phyloP scores from a whole-genome alignment of 768 basidiomycete species.

The Pleurotus pulmonarius region DNA sequence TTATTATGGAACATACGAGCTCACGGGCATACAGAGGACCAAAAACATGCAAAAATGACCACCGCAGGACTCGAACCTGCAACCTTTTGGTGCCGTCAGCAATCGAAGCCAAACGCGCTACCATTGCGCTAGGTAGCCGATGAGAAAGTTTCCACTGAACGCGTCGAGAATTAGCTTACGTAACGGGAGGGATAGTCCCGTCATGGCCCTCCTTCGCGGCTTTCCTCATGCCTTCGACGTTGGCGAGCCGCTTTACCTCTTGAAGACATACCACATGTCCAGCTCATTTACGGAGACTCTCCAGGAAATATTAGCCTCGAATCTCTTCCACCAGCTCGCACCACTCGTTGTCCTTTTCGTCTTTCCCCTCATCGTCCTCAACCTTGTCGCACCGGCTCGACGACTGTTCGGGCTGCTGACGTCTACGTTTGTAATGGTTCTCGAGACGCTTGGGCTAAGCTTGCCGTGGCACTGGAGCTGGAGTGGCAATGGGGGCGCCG shows the following conservation, averaged over 20 bases:
- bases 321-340: conserved; percentile 50
- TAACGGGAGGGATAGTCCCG: too few relatives aligned
- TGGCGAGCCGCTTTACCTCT: not conserved
- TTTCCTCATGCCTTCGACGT: conserved; percentile 9
- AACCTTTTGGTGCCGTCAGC: conserved; percentile 55
- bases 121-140: conserved; percentile 87
- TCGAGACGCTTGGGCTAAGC: conserved; percentile 50
- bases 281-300: conserved; percentile 29
- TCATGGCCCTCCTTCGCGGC: not conserved
- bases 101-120: conserved; percentile 90
- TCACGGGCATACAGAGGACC: not conserved
- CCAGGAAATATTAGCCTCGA: conserved; percentile 31
- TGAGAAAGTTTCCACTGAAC: not conserved
- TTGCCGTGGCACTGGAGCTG: conserved; percentile 66
- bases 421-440: conserved; percentile 42
- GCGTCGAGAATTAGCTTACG: too few relatives aligned
- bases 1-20: not conserved
- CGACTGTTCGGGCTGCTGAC: conserved; percentile 17
- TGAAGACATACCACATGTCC: conserved; percentile 35
- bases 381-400: conserved; percentile 24
- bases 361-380: conserved; percentile 48
- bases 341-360: conserved; percentile 54
- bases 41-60: conserved; percentile 43
- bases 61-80: conserved; percentile 97
- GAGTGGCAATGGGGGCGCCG: conserved; percentile 2